Conservation (phyloP, 495 filamentous ascomycete species). For the Xylaria cubensis region DNA sequence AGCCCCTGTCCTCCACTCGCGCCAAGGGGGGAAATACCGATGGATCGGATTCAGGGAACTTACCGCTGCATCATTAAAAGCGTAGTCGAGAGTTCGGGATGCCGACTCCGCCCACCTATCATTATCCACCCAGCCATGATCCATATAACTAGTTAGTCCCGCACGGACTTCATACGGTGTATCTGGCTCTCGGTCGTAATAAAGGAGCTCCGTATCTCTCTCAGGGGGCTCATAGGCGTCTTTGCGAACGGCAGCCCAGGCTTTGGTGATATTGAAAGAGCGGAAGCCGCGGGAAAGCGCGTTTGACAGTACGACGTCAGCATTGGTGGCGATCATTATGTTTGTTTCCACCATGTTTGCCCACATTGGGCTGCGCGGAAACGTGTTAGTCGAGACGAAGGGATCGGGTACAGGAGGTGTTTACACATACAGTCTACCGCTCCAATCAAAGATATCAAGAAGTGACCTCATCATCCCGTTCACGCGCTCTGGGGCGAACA, state of each 20-base stretch:
- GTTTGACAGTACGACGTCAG: slow-evolving; percentile 43
- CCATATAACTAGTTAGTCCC: slow-evolving; percentile 41
- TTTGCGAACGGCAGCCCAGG: slow-evolving; percentile 40
- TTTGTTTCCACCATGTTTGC: slow-evolving; percentile 46
- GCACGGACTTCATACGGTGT: slow-evolving; percentile 43
- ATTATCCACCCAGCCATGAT: slow-evolving; percentile 45
- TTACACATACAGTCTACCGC: slow-evolving; percentile 42
- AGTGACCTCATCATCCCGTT: slow-evolving; percentile 43
- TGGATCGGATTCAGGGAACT: background rate
- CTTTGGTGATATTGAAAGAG: slow-evolving; percentile 40
- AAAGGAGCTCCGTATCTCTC: slow-evolving; percentile 40
- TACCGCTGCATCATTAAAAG: slow-evolving; percentile 40
- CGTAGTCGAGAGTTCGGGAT: slow-evolving; percentile 42
- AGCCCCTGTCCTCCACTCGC: no score
- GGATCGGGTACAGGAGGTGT: background rate
- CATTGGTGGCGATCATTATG: slow-evolving; percentile 45
- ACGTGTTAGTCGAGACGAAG: background rate
- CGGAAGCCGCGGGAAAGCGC: slow-evolving; percentile 41
- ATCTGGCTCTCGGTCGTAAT: slow-evolving; percentile 41
- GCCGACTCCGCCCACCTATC: slow-evolving; percentile 43
- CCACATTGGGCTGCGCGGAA: slow-evolving; percentile 35
- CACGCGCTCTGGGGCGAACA: slow-evolving; percentile 42
- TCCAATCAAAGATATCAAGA: slow-evolving; percentile 43
- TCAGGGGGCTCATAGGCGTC: slow-evolving; percentile 43
- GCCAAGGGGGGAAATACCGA: no score